These are phyloP conservation scores for Colletotrichum lini DNA, from an alignment of 2,329 filamentous ascomycete species.

Conservation along the genomic window DNA sequence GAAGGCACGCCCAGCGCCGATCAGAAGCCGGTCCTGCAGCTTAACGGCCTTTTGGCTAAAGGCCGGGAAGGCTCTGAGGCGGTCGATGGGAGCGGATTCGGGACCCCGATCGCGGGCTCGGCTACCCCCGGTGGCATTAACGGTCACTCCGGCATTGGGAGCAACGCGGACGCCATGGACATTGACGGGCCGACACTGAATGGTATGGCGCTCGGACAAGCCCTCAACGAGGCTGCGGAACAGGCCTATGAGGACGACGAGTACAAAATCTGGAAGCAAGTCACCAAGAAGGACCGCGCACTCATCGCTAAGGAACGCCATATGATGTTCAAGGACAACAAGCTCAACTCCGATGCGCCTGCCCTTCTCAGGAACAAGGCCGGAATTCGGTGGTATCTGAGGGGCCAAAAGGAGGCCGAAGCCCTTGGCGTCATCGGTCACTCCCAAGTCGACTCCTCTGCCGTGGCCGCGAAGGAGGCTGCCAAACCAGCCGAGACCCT, in stretches of 20 bases:
- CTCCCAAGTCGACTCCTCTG: constrained; percentile 58
- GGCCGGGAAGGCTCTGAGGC: constrained; percentile 82
- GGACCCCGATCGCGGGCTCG: constrained; percentile 82
- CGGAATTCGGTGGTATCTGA: constrained; percentile 90
- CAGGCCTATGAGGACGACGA: constrained; percentile 92
- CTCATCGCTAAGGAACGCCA: constrained; percentile 87
- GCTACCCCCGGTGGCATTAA: constrained; percentile 82
- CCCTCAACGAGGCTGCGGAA: constrained; percentile 76
- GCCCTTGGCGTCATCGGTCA: constrained; percentile 59
- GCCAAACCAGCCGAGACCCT: constrained; percentile 78
- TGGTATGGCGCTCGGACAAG: constrained; percentile 74
- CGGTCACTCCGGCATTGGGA: constrained; percentile 75
- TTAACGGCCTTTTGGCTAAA: constrained; percentile 74
- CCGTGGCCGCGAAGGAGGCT: constrained; percentile 63
- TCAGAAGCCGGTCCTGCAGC: constrained; percentile 79
- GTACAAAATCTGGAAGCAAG: constrained; percentile 98
- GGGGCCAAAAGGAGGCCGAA: constrained; percentile 81
- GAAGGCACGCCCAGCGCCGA: constrained; percentile 86
- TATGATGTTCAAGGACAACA: constrained; percentile 87
- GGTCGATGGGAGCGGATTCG: constrained; percentile 86
- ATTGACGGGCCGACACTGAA: constrained; percentile 83
- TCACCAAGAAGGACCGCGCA: constrained; percentile 96
- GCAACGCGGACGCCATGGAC: constrained; percentile 89
- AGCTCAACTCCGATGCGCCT: constrained; percentile 88
- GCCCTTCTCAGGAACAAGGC: constrained; percentile 88